Evolutionary conservation across 2,329 filamentous ascomycete genomes (phyloP).

Genomic region (Trichocomaceae sp.): DNA sequence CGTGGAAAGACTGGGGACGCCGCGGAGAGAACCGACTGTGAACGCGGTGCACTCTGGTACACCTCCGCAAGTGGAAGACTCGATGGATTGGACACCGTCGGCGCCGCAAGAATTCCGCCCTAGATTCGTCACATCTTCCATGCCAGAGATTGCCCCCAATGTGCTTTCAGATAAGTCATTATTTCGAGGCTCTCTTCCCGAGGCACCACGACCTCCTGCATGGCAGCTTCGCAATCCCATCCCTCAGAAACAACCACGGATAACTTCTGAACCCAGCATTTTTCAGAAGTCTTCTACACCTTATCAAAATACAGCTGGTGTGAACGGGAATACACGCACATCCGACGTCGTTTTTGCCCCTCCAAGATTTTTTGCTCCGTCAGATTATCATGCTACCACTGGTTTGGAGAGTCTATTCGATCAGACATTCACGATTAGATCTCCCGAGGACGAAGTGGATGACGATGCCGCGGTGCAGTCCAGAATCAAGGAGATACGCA

Average conservation of each 20-base stretch:
- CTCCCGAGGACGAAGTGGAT: conserved; percentile 23
- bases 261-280: conserved; percentile 31
- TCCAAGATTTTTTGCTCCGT: conserved; percentile 41
- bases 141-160: neutral
- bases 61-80: conserved; percentile 33
- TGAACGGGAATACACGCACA: neutral
- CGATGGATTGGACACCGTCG: conserved; percentile 49
- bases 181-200: conserved; percentile 40
- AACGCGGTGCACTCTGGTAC: conserved; percentile 24
- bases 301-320: conserved; percentile 18
- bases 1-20: conserved; percentile 34
- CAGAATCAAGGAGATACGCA: neutral
- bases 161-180: conserved; percentile 30
- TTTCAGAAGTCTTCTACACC: conserved; percentile 30
- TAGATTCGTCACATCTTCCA: conserved; percentile 18
- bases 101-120: conserved; percentile 30
- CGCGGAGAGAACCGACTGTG: conserved; percentile 18
- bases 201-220: conserved; percentile 34
- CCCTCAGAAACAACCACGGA: conserved; percentile 29
- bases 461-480: conserved; percentile 15
- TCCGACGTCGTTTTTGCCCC: conserved; percentile 34
- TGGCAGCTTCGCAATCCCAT: conserved; percentile 34
- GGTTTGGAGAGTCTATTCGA: conserved; percentile 44
- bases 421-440: conserved; percentile 36
- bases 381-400: conserved; percentile 37